Evolutionary conservation across 805 yeast genomes (phyloP), one percentile per base, ranked within the genome.

Genomic region (Priceomyces fermenticarens): DNA sequence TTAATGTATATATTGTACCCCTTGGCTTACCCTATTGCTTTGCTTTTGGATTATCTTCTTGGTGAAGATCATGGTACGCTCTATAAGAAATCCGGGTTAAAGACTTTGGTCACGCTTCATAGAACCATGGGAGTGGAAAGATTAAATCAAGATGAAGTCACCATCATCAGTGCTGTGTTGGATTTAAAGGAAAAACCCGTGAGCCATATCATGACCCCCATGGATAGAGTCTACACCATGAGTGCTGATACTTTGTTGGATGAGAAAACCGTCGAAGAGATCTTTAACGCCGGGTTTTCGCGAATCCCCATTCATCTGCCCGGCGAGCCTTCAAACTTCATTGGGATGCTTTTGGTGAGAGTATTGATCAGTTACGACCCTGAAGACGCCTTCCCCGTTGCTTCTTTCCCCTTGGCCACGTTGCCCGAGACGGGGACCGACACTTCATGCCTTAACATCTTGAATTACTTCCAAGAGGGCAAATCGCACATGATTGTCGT

Each of bases 61-160:
- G 99, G 99, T 40, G 95, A 91, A 66, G 96, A 88, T 63, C 98
- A 91, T 62, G 98, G 99, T 27, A 89, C 96, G 2, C 80, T 91
- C 31, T 91, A 91, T 68, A 88, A 88, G 60, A 88, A 88, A 62
- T 83, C 88, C 5, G 98, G 98, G 1, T 78, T 91, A 55, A 91
- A 93, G 65, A 88, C 97, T 2, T 75, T 91, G 52, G 99, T 91
- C 39, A 88, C 96, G 2, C 70, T 91, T 52, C 99, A 91, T 61
- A 80, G 85, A 54, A 88, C 95, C 14, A 88, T 90, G 93, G 97
- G 97, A 39, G 95, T 85, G 6, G 98, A 93, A 62, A 72, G 97
- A 44, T 77, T 91, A 48, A 90, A 89, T 58, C 84, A 84, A 56
- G 99, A 91, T 64, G 99, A 91, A 63, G 98, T 91, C 41, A 90